A percentile compares a stretch with the other conserved stretches of the same genome.
These are phyloP conservation scores for Eimeria maxima DNA, from an alignment of 169 alveolate genomes.

Conservation along the genomic window DNA sequence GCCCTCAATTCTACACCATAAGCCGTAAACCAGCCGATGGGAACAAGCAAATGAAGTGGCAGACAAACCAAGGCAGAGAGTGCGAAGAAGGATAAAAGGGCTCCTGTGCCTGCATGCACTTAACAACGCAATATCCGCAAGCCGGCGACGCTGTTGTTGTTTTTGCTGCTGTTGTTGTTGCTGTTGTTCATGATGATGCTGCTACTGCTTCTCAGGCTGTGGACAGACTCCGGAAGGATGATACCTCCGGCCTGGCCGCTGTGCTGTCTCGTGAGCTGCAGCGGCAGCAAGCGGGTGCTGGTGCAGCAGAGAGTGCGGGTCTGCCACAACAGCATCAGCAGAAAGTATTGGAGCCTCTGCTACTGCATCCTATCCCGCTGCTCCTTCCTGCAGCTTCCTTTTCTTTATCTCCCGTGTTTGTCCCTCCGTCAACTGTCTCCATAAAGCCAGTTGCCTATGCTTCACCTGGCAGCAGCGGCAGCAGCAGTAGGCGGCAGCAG, in stretches of 20 bases:
- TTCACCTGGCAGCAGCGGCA: conserved; percentile 40
- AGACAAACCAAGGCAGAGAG: not conserved
- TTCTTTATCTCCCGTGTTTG: not conserved
- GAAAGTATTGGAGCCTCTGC: not conserved
- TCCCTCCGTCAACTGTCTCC: conserved; percentile 6
- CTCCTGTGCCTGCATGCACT: not conserved
- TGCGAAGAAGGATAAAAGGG: not conserved
- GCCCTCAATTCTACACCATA: not conserved
- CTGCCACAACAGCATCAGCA: conserved; percentile 33
- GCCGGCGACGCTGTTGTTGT: not conserved
- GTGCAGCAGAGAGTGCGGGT: not conserved
- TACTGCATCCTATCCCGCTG: conserved; percentile 47
- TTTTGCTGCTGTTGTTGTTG: no score
- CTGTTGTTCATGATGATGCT: not conserved
- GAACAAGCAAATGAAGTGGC: not conserved
- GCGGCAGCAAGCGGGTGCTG: conserved; percentile 50
- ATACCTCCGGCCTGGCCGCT: conserved; percentile 25
- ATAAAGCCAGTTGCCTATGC: conserved; percentile 8
- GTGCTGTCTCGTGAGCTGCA: conserved; percentile 22
- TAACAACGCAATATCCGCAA: not conserved
- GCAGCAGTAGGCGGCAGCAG: conserved; percentile 64
- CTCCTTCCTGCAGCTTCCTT: conserved; percentile 10
- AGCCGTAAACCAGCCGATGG: not conserved
- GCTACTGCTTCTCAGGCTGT: conserved; percentile 16
- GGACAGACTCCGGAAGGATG: conserved; percentile 19